Evolutionary conservation across 2,329 filamentous ascomycete genomes (phyloP).

Genomic region (Verticillium nubilum): DNA sequence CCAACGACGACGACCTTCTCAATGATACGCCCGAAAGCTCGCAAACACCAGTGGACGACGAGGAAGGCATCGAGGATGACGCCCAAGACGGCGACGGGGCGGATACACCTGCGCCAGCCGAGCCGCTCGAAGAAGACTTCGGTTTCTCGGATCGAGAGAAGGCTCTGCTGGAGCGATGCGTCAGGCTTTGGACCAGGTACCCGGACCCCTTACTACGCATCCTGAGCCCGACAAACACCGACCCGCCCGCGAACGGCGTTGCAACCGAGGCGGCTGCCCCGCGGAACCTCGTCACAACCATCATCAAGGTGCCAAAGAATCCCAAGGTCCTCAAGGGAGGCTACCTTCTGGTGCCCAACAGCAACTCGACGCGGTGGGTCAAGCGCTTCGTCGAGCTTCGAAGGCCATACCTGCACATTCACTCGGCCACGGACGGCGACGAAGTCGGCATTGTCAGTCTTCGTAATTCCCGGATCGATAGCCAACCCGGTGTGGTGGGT

Average conservation of each 20-base stretch:
- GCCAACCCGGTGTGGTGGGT: slow-evolving; percentile 79
- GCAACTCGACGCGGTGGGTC: slow-evolving; percentile 77
- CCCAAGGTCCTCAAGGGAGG: slow-evolving; percentile 77
- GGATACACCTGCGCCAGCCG: slow-evolving; percentile 13
- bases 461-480: slow-evolving; percentile 84
- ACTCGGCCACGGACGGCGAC: slow-evolving; percentile 79
- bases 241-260: slow-evolving; percentile 62
- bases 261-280: slow-evolving; percentile 38
- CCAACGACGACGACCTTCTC: slow-evolving; percentile 50
- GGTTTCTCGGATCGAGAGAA: slow-evolving; percentile 43
- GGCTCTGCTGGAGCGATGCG: slow-evolving; percentile 45
- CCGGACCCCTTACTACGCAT: slow-evolving; percentile 52
- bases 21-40: slow-evolving; percentile 52
- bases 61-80: slow-evolving; percentile 16
- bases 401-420: slow-evolving; percentile 85
- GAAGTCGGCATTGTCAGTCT: slow-evolving; percentile 87
- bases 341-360: slow-evolving; percentile 80
- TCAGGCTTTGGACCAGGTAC: slow-evolving; percentile 61
- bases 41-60: slow-evolving; percentile 30
- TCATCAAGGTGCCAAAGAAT: slow-evolving; percentile 77
- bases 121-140: slow-evolving; percentile 19
- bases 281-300: slow-evolving; percentile 67
- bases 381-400: slow-evolving; percentile 90
- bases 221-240: slow-evolving; percentile 55
- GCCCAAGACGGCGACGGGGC: slow-evolving; percentile 17